These are phyloP conservation scores for Trypanosoma mega DNA, from an alignment of 208 protist genomes.

Conservation along the genomic window DNA sequence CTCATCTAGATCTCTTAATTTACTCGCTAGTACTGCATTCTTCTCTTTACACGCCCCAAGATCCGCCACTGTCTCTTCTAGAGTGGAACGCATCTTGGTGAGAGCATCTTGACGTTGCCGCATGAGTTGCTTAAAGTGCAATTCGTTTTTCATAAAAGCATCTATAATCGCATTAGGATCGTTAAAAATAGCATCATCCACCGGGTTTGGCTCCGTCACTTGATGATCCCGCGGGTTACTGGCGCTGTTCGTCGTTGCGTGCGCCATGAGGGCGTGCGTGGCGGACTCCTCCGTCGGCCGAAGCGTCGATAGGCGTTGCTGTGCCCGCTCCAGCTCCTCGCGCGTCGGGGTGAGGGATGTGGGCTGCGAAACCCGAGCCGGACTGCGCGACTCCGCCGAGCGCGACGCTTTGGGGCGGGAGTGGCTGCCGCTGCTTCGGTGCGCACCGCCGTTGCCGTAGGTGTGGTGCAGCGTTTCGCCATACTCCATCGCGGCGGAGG, in stretches of 20 bases:
- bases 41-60: slow-evolving; percentile 68
- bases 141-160: slow-evolving; percentile 82
- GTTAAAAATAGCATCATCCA: slow-evolving; percentile 35
- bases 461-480: slow-evolving; percentile 16
- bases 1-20: slow-evolving; percentile 67
- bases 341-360: too few species aligned
- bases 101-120: slow-evolving; percentile 62
- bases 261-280: background rate
- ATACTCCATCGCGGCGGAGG: slow-evolving; percentile 21
- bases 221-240: slow-evolving; percentile 17
- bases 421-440: too few species aligned
- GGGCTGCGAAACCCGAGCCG: background rate
- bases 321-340: background rate
- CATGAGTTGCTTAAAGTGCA: slow-evolving; percentile 83
- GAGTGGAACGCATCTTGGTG: slow-evolving; percentile 43
- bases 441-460: background rate
- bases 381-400: background rate
- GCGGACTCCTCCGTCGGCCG: background rate
- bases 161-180: slow-evolving; percentile 65
- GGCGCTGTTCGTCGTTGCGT: background rate
- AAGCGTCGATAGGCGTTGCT: background rate
- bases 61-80: slow-evolving; percentile 65
- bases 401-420: too few species aligned
- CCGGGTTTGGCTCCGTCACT: slow-evolving; percentile 23
- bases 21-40: slow-evolving; percentile 47